These are phyloP conservation scores for Combretum micranthum DNA, from an alignment of 345 rosid genomes.

Conservation along the genomic window DNA sequence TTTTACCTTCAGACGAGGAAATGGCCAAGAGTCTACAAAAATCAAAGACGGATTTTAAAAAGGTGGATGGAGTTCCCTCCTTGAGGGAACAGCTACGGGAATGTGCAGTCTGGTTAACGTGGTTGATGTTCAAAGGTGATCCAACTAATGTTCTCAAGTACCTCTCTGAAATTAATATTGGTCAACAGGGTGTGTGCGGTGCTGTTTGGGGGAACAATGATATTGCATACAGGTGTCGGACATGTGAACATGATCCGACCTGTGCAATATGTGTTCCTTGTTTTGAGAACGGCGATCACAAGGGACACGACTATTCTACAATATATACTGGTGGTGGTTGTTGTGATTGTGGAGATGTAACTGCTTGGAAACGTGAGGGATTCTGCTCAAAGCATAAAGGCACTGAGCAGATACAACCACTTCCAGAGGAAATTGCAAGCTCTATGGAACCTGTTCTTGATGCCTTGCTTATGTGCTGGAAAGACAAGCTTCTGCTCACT, in stretches of 20 bases:
- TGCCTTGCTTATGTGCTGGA: conserved; percentile 59
- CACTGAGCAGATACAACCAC: conserved; percentile 83
- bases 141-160: conserved; percentile 42
- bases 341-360: conserved; percentile 95
- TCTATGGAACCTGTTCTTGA: conserved; percentile 76
- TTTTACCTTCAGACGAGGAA: conserved; percentile 67
- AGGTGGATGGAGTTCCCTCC: conserved; percentile 10
- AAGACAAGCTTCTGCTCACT: conserved; percentile 40
- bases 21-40: conserved; percentile 31
- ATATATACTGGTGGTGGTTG: conserved; percentile 90
- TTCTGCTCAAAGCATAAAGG: conserved; percentile 94
- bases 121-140: conserved; percentile 79
- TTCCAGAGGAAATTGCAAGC: conserved; percentile 50
- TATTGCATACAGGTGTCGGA: conserved; percentile 79
- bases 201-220: conserved; percentile 93
- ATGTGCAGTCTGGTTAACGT: conserved; percentile 66
- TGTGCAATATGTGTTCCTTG: conserved; percentile 96
- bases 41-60: conserved; percentile 24
- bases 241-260: conserved; percentile 83
- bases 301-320: conserved; percentile 67
- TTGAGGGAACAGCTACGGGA: conserved; percentile 43
- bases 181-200: conserved; percentile 86
- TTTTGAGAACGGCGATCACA: conserved; percentile 74
- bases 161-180: conserved; percentile 38
- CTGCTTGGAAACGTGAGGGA: conserved; percentile 94